A percentile compares a stretch with the other conserved stretches of the same genome.
Conservation (phyloP, 2,329 filamentous ascomycete genomes). For the Phaeosphaeriaceae sp. region DNA sequence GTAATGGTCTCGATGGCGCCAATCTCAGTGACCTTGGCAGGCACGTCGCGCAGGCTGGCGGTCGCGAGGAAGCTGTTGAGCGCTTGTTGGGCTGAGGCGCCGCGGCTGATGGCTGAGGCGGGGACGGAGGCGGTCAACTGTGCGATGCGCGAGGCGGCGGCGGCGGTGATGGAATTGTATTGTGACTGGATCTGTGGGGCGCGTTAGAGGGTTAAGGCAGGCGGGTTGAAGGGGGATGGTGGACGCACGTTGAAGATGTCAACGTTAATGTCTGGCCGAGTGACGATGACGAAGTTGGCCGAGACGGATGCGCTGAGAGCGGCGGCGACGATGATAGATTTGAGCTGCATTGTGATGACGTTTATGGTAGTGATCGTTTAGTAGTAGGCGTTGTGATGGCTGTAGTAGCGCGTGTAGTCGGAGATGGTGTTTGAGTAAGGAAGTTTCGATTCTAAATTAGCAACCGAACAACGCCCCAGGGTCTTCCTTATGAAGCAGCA, state of each 20-base stretch:
- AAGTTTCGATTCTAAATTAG: not conserved
- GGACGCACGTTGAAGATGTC: constrained; percentile 24
- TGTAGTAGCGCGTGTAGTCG: not conserved
- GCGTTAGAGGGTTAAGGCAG: constrained; percentile 1
- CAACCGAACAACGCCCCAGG: not conserved
- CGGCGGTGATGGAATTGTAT: constrained; percentile 17
- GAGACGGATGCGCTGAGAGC: constrained; percentile 22
- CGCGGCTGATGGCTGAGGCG: constrained; percentile 16
- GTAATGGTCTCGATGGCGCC: constrained; percentile 22
- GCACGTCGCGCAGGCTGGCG: constrained; percentile 21
- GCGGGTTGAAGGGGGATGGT: not conserved
- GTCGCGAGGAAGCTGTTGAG: constrained; percentile 30
- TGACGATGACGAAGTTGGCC: constrained; percentile 32
- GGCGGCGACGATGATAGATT: constrained; percentile 23
- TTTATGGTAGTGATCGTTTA: not conserved
- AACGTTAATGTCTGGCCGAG: constrained; percentile 18
- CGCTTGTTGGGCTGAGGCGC: constrained; percentile 22
- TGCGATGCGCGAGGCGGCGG: constrained; percentile 18
- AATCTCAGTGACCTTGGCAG: constrained; percentile 20
- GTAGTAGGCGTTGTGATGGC: not conserved
- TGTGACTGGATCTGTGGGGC: constrained; percentile 19
- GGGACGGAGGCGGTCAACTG: constrained; percentile 18
- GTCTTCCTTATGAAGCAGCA: constrained; percentile 1
- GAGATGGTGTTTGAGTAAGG: not conserved
- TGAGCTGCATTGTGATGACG: constrained; percentile 22